Evolutionary conservation across 352 stramenopile genomes (phyloP).

Genomic region (Globisporangium echinulatum): DNA sequence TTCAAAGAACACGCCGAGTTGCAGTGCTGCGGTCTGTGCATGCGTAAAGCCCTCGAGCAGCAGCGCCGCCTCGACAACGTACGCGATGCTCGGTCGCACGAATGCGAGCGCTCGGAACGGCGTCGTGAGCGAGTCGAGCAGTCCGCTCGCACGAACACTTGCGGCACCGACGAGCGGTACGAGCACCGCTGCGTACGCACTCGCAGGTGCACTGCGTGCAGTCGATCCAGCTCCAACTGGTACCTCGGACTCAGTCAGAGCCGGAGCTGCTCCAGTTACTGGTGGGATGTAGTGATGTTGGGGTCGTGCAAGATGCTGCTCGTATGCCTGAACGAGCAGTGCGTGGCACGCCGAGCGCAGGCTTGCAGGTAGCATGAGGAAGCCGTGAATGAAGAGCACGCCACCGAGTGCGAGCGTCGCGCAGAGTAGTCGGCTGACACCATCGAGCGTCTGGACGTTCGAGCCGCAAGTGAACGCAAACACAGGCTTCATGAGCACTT

Average conservation of each 20-base stretch:
- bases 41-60: slow-evolving; percentile 22
- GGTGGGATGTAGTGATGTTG: no score
- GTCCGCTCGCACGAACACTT: slow-evolving; percentile 8
- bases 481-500: slow-evolving; percentile 22
- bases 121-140: slow-evolving; percentile 22
- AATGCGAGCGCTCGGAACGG: slow-evolving; percentile 28
- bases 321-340: not conserved
- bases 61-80: slow-evolving; percentile 22
- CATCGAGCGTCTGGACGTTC: slow-evolving; percentile 1
- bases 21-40: slow-evolving; percentile 9
- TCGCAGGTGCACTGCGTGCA: not conserved
- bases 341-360: slow-evolving; percentile 8
- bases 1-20: slow-evolving; percentile 21
- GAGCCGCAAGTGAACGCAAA: slow-evolving; percentile 4
- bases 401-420: slow-evolving; percentile 3
- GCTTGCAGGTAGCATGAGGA: slow-evolving; percentile 1
- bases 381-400: not conserved
- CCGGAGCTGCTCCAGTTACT: no score
- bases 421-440: slow-evolving; percentile 1
- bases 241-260: no score
- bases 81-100: slow-evolving; percentile 14
- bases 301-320: not conserved
- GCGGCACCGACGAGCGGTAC: slow-evolving; percentile 14
- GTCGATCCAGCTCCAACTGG: no score
- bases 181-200: slow-evolving; percentile 17